These are phyloP conservation scores for Begonia fuchsioides DNA, from an alignment of 306 rosid species.

Conservation along the genomic window DNA sequence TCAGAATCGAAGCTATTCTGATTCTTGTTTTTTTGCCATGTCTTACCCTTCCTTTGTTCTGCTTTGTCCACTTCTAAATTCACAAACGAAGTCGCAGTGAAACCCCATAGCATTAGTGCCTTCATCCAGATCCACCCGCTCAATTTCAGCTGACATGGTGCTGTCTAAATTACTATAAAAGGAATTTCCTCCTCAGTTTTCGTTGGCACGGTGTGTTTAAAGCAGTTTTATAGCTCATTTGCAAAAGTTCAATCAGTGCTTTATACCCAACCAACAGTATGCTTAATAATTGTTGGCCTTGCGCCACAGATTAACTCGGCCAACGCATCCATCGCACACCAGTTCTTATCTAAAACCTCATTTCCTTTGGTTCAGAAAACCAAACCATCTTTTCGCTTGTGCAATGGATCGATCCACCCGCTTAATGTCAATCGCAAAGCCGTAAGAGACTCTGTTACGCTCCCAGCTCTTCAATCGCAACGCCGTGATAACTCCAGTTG, in stretches of 20 bases:
- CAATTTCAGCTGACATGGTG: not conserved
- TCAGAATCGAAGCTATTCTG: too few relatives aligned
- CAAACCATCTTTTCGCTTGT: too few relatives aligned
- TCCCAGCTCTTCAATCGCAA: conserved; percentile 7
- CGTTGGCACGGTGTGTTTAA: not conserved
- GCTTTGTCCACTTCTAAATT: not conserved
- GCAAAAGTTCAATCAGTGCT: not conserved
- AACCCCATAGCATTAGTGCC: not conserved
- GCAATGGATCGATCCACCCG: too few relatives aligned
- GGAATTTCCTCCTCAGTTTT: not conserved
- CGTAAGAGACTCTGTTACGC: not conserved
- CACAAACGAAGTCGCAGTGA: not conserved
- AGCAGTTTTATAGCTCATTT: not conserved
- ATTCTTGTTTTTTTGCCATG: too few relatives aligned
- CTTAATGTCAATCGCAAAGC: too few relatives aligned
- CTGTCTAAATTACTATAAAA: not conserved
- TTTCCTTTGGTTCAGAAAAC: too few relatives aligned
- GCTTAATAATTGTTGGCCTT: not conserved
- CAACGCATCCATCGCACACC: not conserved
- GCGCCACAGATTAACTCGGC: not conserved
- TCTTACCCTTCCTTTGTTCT: too few relatives aligned
- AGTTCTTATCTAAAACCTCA: too few relatives aligned
- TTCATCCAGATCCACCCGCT: not conserved
- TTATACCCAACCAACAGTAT: not conserved
- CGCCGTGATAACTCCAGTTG: conserved; percentile 3